phyloP scores from a whole-genome alignment of 2,329 filamentous ascomycete genomes.

The Ceratocystis harringtonii region DNA sequence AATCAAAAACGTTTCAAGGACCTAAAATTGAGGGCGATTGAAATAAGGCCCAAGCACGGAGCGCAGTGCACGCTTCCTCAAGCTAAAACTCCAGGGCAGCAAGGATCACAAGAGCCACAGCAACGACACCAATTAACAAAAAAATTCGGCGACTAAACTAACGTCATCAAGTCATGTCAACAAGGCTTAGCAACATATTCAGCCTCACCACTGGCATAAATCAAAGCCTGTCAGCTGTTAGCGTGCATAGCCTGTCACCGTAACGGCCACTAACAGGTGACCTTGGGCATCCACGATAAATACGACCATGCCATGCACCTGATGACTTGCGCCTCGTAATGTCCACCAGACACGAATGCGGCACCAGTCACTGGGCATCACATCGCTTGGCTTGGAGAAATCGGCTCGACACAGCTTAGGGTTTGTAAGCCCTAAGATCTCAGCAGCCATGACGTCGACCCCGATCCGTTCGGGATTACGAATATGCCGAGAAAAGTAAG shows the following conservation, averaged over 20 bases:
- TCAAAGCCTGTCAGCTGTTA: not conserved
- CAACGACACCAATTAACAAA: not conserved
- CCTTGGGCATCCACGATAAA: not conserved
- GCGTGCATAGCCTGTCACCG: not conserved
- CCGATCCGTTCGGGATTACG: not conserved
- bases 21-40: not conserved
- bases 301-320: not conserved
- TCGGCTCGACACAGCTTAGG: not conserved
- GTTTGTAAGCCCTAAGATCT: not conserved
- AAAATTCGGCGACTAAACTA: not conserved
- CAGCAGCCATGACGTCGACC: not conserved
- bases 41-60: conserved; percentile 1
- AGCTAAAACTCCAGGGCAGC: not conserved
- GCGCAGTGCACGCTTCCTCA: not conserved
- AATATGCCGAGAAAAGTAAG: not conserved
- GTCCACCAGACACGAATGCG: not conserved
- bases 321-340: not conserved
- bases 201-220: no score
- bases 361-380: not conserved
- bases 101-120: not conserved
- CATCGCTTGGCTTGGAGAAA: not conserved
- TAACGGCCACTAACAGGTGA: not conserved
- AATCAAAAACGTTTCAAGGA: not conserved
- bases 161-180: not conserved
- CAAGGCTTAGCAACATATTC: no score